phyloP scores from a whole-genome alignment of 805 yeast species.

The Metschnikowia koreensis region DNA sequence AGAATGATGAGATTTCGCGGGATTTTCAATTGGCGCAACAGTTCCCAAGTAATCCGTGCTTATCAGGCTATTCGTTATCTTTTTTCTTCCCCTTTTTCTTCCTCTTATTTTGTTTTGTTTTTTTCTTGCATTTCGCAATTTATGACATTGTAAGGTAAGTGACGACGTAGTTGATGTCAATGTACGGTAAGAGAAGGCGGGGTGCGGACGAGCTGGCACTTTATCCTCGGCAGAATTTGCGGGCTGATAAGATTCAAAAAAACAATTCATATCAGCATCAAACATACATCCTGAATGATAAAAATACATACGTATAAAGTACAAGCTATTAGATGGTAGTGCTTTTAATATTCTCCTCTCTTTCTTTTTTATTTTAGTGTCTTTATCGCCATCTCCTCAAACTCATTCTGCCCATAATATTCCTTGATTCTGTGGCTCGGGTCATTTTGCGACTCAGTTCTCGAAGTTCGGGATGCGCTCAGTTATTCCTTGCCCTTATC shows the following conservation, averaged over 20 bases:
- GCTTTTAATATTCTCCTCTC: background rate
- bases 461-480: background rate
- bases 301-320: too few species aligned
- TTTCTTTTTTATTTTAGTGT: background rate
- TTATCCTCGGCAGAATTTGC: background rate
- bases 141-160: constrained; percentile 7
- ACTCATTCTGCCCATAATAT: too few species aligned
- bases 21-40: background rate
- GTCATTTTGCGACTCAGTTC: background rate
- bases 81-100: too few species aligned
- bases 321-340: background rate
- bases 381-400: background rate
- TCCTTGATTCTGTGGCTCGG: background rate
- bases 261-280: too few species aligned
- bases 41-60: too few species aligned
- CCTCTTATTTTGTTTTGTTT: too few species aligned
- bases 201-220: background rate
- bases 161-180: background rate
- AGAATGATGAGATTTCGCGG: background rate
- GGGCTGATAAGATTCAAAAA: background rate
- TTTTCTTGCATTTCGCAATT: background rate
- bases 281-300: too few species aligned
- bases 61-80: too few species aligned
- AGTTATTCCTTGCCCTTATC: background rate
- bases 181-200: constrained; percentile 1